Percentiles rank a stretch among this genome's conserved stretches.
phyloP scores from a whole-genome alignment of 768 basidiomycete species.

The Tephrocybe sp. region DNA sequence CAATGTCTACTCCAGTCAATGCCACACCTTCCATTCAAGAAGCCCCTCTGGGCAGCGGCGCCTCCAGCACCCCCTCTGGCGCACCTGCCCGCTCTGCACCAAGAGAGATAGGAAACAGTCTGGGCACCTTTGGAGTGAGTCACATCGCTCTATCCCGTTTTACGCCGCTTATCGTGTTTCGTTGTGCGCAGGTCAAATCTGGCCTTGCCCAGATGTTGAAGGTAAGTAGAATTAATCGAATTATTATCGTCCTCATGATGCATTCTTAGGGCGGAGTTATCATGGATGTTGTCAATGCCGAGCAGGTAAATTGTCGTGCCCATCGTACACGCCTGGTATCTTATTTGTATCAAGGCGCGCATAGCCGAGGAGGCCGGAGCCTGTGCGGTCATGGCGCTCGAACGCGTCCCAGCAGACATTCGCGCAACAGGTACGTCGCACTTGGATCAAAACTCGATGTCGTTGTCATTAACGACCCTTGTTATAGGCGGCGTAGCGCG shows the following conservation, averaged over 20 bases:
- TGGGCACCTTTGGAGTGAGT: conserved; percentile 69
- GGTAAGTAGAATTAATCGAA: conserved; percentile 35
- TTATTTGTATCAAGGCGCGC: conserved; percentile 61
- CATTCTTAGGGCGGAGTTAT: conserved; percentile 72
- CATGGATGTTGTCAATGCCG: conserved; percentile 92
- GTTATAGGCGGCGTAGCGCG: conserved; percentile 80
- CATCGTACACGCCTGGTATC: conserved; percentile 8
- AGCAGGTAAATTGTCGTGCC: conserved; percentile 34
- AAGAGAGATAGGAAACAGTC: conserved; percentile 52
- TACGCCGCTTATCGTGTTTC: conserved; percentile 2
- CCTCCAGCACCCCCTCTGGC: conserved; percentile 35
- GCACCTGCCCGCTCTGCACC: conserved; percentile 54
- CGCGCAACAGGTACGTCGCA: conserved; percentile 55
- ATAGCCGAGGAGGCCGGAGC: conserved; percentile 98
- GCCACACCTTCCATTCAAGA: conserved; percentile 30
- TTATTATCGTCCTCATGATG: conserved; percentile 7
- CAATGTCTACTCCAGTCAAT: conserved; percentile 26
- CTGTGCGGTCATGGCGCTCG: conserved; percentile 96
- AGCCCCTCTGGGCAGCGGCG: conserved; percentile 38
- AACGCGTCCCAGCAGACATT: conserved; percentile 95
- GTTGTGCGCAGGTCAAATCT: conserved; percentile 69
- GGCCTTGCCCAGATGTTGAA: conserved; percentile 98
- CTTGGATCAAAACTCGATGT: not conserved
- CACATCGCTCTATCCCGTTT: not conserved
- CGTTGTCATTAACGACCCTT: conserved; percentile 5